Evolutionary conservation across 148 eudicot species (phyloP), one percentile per base, ranked within the genome.

Genomic region (Rhododendron kiyosumense): DNA sequence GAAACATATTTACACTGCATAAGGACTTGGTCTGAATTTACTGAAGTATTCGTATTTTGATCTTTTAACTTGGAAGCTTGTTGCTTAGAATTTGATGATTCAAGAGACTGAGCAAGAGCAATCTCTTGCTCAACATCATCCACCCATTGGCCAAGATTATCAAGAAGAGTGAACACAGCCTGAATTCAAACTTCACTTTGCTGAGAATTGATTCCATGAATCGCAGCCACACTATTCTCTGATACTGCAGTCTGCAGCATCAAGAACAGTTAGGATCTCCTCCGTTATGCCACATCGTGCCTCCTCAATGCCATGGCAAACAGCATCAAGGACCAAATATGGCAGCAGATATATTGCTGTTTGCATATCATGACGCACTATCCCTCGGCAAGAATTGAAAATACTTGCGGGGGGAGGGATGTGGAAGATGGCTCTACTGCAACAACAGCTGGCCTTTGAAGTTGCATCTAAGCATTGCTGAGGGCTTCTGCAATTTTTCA

Each of bases 161-260:
- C 99, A 79, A 97, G 99, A 86, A 97, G 93, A 83, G 98, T 93
- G 87, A 94, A 97, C 26, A 97, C 94, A 90, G 98, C 98, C 89
- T 97, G 99, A 85, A 97, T 97, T 87, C 99, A 97, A 88, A 97
- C 98, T 94, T 95, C 99, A 89, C 92, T 92, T 89, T 97, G 95
- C 88, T 98, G 95, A 75, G 93, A 94, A 87, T 91, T 90, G 74
- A 82, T 85, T 71, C 92, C 94, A 79, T 89, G 89, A 90, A 92
- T 91, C 67, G 92, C 89, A 59, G 94, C 90, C 48, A 92, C 89
- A 85, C 89, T 91, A 84, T 89, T 92, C 81, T 92, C 98, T 15
- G 96, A 90, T 28, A 94, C 96, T 43, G 98, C n/a, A n/a, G n/a
- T n/a, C n/a, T n/a, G n/a, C 98, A 63, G 98, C 98, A 89, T 94